Conservation (phyloP, 768 basidiomycete genomes). For the Xerocomus potaroensis region DNA sequence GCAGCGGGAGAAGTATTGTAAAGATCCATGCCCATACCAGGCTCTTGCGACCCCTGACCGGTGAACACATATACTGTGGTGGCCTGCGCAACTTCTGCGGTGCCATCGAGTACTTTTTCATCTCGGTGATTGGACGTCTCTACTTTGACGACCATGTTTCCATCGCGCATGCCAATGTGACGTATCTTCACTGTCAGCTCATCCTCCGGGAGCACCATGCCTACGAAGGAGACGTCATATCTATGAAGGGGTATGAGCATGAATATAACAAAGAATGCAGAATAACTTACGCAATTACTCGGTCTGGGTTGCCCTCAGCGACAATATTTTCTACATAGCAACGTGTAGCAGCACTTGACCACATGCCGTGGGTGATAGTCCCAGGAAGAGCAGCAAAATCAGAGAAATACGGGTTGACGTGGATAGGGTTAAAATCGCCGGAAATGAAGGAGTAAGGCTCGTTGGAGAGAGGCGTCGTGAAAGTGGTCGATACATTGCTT, state of each 20-base stretch:
- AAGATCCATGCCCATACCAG: conserved; percentile 99
- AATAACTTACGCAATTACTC: conserved; percentile 74
- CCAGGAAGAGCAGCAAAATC: conserved; percentile 89
- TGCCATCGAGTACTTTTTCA: conserved; percentile 89
- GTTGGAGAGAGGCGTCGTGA: conserved; percentile 85
- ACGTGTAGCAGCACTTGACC: conserved; percentile 93
- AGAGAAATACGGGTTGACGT: conserved; percentile 97
- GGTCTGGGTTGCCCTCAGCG: conserved; percentile 87
- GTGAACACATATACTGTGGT: conserved; percentile 96
- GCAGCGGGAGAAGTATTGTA: conserved; percentile 92
- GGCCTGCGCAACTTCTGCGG: conserved; percentile 91
- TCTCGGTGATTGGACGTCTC: conserved; percentile 80
- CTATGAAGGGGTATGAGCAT: conserved; percentile 34
- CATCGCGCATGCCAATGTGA: conserved; percentile 88
- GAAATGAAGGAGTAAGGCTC: conserved; percentile 95
- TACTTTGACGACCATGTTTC: conserved; percentile 88
- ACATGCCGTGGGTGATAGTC: conserved; percentile 97
- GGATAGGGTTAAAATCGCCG: conserved; percentile 98
- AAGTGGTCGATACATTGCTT: conserved; percentile 55
- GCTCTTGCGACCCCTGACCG: conserved; percentile 96
- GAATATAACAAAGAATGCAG: background rate
- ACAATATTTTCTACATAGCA: conserved; percentile 90
- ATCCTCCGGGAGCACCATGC: conserved; percentile 93
- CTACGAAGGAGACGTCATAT: conserved; percentile 93
- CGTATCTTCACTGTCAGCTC: conserved; percentile 82